Base-by-base conservation (phyloP, 768 basidiomycete genomes). In the Boletus tomentosulus region DNA sequence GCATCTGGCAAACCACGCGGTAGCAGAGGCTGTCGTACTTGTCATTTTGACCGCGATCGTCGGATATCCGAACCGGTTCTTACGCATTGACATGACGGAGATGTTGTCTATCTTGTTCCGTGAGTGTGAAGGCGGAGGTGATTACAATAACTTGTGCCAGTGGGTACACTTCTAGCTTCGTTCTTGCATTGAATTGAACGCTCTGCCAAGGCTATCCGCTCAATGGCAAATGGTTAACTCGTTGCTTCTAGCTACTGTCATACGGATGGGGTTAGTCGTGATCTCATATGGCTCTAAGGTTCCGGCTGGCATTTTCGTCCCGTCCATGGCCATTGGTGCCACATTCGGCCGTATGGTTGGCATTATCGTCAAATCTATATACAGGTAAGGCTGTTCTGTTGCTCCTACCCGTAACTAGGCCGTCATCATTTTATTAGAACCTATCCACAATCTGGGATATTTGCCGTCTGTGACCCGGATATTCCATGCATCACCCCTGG, bases 301-400 rank as follows among this genome's bases (percentile, higher is more conserved):
- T 0, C 97, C 97, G 1, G 91, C 91, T 11, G 97, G 97, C 25
- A 99, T 99, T 60, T 99, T 99, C 61, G 92, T 99, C 0, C 97
- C 97, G 2, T 97, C 95, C 3, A 98, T 99, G 97, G 97, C 96
- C 1, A 86, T 98, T 51, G 97, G 97, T 37, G 97, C 97, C 4
- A 89, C 92, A 0, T 98, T 98, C 65, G 97, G 97, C 2, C 79
- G 97, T 37, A 97, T 98, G 93, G 75, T 99, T 16, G 97, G 97
- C 1, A 98, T 98, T 56, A 78, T 97, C 58, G 94, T 98, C 31
- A 96, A 97, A 71, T 94, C 94, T 0, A 78, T 97, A 71, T 86
- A 96, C 68, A 79, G 77, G 95, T 59, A 88, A 57, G 62, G 79
- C 63, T n/a, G 15, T 27, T 79, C 64, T 31, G 24, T 43, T 30